Conservation (phyloP, 2,329 filamentous ascomycete species). For the Pleoardoris graminearum region DNA sequence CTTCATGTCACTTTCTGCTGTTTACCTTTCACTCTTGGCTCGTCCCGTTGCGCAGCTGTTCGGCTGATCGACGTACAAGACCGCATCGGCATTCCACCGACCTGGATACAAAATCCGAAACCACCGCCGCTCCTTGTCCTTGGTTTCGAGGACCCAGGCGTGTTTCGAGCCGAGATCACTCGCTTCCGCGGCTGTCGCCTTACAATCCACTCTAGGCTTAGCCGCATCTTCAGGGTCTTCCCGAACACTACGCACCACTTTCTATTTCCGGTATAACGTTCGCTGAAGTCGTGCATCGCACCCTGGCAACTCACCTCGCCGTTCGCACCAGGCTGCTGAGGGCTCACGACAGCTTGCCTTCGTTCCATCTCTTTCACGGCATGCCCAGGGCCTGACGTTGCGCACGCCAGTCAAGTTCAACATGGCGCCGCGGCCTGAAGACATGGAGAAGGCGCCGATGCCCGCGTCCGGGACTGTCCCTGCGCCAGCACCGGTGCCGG, state of each 20-base stretch:
- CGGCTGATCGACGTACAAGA: not conserved
- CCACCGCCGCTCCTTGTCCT: not conserved
- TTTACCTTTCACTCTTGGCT: not conserved
- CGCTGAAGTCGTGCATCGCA: not conserved
- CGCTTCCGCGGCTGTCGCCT: not conserved
- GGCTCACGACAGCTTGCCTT: constrained; percentile 1
- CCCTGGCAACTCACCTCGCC: not conserved
- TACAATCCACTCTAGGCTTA: not conserved
- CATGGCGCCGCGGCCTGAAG: constrained; percentile 5
- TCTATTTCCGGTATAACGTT: constrained; percentile 2
- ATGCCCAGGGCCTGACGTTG: not conserved
- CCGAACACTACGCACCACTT: constrained; percentile 3
- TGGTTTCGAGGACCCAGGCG: not conserved
- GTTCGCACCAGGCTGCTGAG: not conserved
- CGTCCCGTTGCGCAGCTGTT: not conserved
- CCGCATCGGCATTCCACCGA: not conserved
- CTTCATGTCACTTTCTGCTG: not conserved
- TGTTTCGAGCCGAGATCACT: not conserved
- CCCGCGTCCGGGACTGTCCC: not conserved
- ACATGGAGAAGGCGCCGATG: constrained; percentile 5
- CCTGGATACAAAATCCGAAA: not conserved
- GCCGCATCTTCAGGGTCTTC: not conserved
- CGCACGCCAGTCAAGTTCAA: not conserved
- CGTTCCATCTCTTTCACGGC: not conserved
- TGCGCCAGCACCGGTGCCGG: not conserved